A percentile compares a stretch with the other conserved stretches of the same genome.
Conservation (phyloP, 805 yeast species). For the Yarrowia osloensis region DNA sequence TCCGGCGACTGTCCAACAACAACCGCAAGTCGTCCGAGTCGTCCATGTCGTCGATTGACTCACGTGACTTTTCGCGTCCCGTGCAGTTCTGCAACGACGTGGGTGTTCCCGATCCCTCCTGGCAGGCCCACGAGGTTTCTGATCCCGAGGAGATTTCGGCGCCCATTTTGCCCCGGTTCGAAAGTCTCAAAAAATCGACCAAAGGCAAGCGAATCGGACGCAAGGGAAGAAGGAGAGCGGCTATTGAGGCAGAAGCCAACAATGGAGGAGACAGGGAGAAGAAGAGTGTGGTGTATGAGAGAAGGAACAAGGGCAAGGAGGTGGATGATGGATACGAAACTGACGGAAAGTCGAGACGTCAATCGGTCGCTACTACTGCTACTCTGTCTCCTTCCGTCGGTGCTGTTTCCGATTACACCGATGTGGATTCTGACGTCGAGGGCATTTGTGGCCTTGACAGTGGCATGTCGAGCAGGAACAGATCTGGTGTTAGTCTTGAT, state of each 20-base stretch:
- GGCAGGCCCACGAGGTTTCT: not conserved
- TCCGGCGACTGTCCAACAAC: not conserved
- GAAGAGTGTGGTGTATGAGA: not conserved
- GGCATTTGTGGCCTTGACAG: not conserved
- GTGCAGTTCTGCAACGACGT: slow-evolving; percentile 12
- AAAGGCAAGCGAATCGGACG: not conserved
- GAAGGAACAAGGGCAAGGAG: not conserved
- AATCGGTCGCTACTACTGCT: not conserved
- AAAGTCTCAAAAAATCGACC: slow-evolving; percentile 1
- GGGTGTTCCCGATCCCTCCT: slow-evolving; percentile 10
- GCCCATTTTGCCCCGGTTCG: slow-evolving; percentile 2
- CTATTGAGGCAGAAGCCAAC: slow-evolving; percentile 10
- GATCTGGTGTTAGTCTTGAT: not conserved
- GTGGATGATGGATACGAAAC: not conserved
- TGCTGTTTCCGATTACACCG: not conserved
- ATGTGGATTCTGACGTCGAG: not conserved
- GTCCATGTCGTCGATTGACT: slow-evolving; percentile 1
- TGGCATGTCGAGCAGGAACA: not conserved
- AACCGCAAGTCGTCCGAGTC: not conserved
- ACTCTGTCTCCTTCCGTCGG: not conserved
- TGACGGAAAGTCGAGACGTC: not conserved
- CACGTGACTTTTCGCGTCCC: slow-evolving; percentile 25
- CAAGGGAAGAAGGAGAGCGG: not conserved
- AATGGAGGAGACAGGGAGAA: not conserved
- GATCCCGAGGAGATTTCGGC: slow-evolving; percentile 16